These are phyloP conservation scores for Rhizophora apiculata DNA, from an alignment of 345 rosid species.

Conservation along the genomic window DNA sequence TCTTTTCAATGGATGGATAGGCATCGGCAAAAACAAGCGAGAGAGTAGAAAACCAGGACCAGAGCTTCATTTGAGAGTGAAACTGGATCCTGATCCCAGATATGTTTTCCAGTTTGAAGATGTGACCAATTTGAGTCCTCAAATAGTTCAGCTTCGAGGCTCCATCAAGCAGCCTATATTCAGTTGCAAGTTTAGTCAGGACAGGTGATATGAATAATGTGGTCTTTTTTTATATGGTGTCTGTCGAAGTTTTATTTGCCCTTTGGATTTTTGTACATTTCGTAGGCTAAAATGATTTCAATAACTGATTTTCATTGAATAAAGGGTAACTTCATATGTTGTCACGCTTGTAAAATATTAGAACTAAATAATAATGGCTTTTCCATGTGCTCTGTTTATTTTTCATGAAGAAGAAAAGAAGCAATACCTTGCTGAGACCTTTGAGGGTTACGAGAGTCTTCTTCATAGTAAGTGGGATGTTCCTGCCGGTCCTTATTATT, in stretches of 20 bases:
- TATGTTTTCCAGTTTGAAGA: slow-evolving; percentile 95
- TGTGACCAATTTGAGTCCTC: slow-evolving; percentile 73
- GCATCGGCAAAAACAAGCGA: slow-evolving; percentile 76
- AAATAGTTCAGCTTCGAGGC: slow-evolving; percentile 89
- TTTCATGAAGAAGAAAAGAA: neutral
- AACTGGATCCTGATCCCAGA: slow-evolving; percentile 92
- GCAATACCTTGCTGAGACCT: neutral
- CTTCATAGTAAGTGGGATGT: slow-evolving; percentile 2
- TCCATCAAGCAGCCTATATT: slow-evolving; percentile 89
- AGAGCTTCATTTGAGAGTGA: slow-evolving; percentile 85
- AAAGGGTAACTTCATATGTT: neutral
- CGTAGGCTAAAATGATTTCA: neutral
- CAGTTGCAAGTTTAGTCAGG: slow-evolving; percentile 87
- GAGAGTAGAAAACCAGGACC: slow-evolving; percentile 57
- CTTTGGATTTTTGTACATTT: neutral
- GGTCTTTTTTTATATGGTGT: neutral
- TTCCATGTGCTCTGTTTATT: too few relatives aligned
- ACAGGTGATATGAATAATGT: slow-evolving; percentile 55
- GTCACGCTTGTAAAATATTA: neutral
- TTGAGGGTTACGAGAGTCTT: neutral
- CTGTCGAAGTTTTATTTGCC: neutral
- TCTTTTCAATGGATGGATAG: slow-evolving; percentile 86
- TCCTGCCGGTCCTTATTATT: slow-evolving; percentile 4
- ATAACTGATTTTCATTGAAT: neutral
- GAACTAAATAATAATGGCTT: too few relatives aligned